phyloP scores from a whole-genome alignment of 2,329 filamentous ascomycete genomes.

The Diaporthe sp. region DNA sequence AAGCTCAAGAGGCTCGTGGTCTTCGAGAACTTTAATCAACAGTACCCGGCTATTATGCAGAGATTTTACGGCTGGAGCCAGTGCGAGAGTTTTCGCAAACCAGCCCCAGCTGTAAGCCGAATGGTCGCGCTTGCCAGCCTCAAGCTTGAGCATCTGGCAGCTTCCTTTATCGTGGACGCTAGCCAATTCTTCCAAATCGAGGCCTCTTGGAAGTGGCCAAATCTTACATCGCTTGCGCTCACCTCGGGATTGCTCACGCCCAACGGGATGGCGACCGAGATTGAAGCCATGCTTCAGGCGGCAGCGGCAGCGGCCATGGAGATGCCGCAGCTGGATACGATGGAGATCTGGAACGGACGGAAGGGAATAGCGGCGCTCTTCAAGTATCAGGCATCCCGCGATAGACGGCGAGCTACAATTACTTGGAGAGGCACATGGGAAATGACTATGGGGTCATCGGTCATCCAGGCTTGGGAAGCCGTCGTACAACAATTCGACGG shows the following conservation, averaged over 20 bases:
- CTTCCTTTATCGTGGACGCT: slow-evolving; percentile 50
- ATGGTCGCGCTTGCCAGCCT: slow-evolving; percentile 46
- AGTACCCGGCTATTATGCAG: slow-evolving; percentile 45
- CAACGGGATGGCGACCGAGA: slow-evolving; percentile 42
- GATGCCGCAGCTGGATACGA: slow-evolving; percentile 51
- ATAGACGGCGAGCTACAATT: slow-evolving; percentile 43
- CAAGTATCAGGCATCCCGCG: slow-evolving; percentile 45
- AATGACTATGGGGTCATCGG: slow-evolving; percentile 45
- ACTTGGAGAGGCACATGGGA: slow-evolving; percentile 50
- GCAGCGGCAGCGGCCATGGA: slow-evolving; percentile 47
- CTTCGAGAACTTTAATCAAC: slow-evolving; percentile 52
- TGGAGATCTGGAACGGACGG: slow-evolving; percentile 54
- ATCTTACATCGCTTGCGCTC: slow-evolving; percentile 50
- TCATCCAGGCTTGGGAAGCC: slow-evolving; percentile 49
- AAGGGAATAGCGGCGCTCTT: slow-evolving; percentile 51
- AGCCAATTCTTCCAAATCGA: slow-evolving; percentile 49
- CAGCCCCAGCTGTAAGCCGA: slow-evolving; percentile 45
- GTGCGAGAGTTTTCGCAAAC: slow-evolving; percentile 43
- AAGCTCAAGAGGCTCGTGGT: slow-evolving; percentile 44
- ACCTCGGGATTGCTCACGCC: slow-evolving; percentile 50
- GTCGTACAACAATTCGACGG: slow-evolving; percentile 39
- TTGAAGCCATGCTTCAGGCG: slow-evolving; percentile 45
- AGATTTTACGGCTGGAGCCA: slow-evolving; percentile 26
- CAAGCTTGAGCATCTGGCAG: slow-evolving; percentile 49
- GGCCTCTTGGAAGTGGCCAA: slow-evolving; percentile 48